Percentiles rank a stretch among this genome's conserved stretches.
These are phyloP conservation scores for Phragmites australis DNA, from an alignment of 176 grass and related monocot species.

Conservation along the genomic window DNA sequence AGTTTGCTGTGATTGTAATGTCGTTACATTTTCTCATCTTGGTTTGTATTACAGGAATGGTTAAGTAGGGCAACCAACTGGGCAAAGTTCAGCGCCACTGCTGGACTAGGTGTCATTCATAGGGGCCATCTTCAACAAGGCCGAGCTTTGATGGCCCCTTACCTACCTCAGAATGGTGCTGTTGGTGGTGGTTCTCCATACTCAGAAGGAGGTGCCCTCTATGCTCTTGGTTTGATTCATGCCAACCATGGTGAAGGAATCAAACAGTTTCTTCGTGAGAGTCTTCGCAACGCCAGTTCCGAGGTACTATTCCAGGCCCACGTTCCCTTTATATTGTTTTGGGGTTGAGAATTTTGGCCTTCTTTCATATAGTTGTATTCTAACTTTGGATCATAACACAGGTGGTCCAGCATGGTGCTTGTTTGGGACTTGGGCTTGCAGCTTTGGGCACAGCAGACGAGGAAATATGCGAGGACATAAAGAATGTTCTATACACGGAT, in stretches of 20 bases:
- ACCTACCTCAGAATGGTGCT: constrained; percentile 87
- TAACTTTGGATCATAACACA: constrained; percentile 57
- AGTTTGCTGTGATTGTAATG: background rate
- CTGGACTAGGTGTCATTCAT: constrained; percentile 97
- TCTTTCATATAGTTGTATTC: background rate
- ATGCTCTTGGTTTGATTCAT: constrained; percentile 98
- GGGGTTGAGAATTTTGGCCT: no score
- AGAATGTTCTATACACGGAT: constrained; percentile 84
- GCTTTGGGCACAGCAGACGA: constrained; percentile 92
- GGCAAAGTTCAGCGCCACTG: constrained; percentile 97
- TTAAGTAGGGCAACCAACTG: constrained; percentile 97
- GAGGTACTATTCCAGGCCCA: constrained; percentile 46
- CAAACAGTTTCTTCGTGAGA: constrained; percentile 93
- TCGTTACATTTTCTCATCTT: constrained; percentile 50
- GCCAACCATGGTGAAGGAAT: constrained; percentile 99
- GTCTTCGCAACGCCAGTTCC: constrained; percentile 75
- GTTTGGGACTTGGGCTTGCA: constrained; percentile 89
- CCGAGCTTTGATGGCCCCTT: constrained; percentile 94
- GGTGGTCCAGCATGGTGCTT: constrained; percentile 99
- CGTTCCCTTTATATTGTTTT: background rate
- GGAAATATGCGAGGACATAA: constrained; percentile 92
- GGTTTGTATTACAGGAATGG: constrained; percentile 82
- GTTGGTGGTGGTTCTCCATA: constrained; percentile 90
- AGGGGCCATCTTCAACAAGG: constrained; percentile 97
- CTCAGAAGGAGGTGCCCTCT: constrained; percentile 97